Evolutionary conservation across 2,329 filamentous ascomycete species (phyloP), one percentile per base, ranked within the genome.

Genomic region (Aspergillus sp.): DNA sequence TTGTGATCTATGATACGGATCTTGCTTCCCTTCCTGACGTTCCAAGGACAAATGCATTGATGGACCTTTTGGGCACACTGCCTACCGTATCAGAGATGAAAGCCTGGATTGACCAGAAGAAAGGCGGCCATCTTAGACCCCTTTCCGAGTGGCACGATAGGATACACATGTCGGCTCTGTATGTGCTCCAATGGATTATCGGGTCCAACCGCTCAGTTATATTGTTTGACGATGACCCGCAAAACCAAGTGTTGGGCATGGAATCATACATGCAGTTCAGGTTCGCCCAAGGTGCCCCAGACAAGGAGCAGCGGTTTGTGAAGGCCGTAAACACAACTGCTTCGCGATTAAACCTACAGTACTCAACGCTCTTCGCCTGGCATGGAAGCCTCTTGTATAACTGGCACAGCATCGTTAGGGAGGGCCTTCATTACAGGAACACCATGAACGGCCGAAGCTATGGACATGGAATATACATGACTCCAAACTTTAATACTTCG

Each of bases 151-250:
- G 87, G 87, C 72, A 76, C 62, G 78, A 84, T 21, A 76, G 81
- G 17, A 80, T 96, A 9, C 84, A 87, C 0, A 83, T 85, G 2
- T 83, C 89, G 6, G 84, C 87, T 0, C 74, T 90, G 3, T 84
- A 86, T 19, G 73, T 96, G 0, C 76, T 97, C 19, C 84, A 90
- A 52, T 97, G 93, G 93, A 90, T 96, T 60, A 85, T 97, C 57
- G 90, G 92, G 0, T 96, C 92, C 0, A 96, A 96, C 66, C 82
- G 91, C 46, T 93, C 93, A 0, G 93, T 88, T 65, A 95, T 97
- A 59, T 81, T 93, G 46, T 87, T 93, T 64, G 87, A 95, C 15
- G 47, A 60, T 7, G 40, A 68, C 21, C 60, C 62, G 33, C 76
- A 78, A 37, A 80, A 87, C 60, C 81, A 79, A 11, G 81, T 95